Base-by-base conservation (phyloP, 2,329 filamentous ascomycete species). In the Pseudogymnoascus sp. region DNA sequence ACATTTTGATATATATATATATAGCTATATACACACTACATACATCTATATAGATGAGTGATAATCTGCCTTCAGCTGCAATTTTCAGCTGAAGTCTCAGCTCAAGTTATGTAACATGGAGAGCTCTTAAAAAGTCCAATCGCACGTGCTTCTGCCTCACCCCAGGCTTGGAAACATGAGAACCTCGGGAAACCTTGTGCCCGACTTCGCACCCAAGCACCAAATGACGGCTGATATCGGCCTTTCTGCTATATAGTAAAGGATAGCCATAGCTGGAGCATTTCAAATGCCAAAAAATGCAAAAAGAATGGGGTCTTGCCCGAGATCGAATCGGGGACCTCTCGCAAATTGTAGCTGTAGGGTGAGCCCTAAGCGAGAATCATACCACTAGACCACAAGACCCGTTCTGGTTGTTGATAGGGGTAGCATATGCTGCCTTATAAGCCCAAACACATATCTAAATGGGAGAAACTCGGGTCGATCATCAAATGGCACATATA, bases 331-430 rank as follows among this genome's bases (percentile, higher is more conserved):
- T 54, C 47, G 47, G 47, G 47, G 47, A 54, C 47, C 47, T 54
- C 47, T 54, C 47, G 47, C 47, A 54, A 54, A 54, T 54, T 54
- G 47, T 54, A 54, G 47, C 47, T 54, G 47, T 54, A 54, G 47
- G 47, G 47, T 54, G 47, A 54, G 47, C 47, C 47, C 47, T 54
- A 54, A 54, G 47, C 47, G 47, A 54, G 47, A 54, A 54, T 54
- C 47, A 54, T 54, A 54, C 47, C 47, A 54, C 47, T 54, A 54
- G 47, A 54, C 47, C 47, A 54, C 47, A 54, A 54, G 47, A 54
- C 47, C 47, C 47, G 47, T 54, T 54, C n/a, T 54, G 16, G 32
- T 54, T 54, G 8, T 14, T 54, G 28, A 54, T 54, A 54, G 16
- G 47, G 47, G n/a, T 14, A 12, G 47, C 2, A 9, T 32, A 54